Conservation (phyloP, 371 early-diverging fungal genomes). For the Coemansia sp. region DNA sequence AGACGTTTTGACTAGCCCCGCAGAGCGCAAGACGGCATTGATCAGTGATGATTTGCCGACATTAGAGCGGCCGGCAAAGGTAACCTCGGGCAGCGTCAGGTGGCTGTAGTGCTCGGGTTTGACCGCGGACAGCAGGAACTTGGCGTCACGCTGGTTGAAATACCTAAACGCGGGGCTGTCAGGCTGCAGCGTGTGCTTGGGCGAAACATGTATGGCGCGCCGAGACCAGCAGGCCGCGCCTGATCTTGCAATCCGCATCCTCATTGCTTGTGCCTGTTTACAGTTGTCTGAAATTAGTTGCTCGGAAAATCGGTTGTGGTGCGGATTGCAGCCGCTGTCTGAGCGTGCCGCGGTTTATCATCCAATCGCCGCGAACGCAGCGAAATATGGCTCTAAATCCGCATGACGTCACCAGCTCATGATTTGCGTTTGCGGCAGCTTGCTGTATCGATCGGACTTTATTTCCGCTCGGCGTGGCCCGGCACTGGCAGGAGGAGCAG, state of each 20-base stretch:
- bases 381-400: not conserved
- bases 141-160: slow-evolving; percentile 46
- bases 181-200: not conserved
- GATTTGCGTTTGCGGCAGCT: not conserved
- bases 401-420: not conserved
- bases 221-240: not conserved
- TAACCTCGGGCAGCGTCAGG: slow-evolving; percentile 57
- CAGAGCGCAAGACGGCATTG: slow-evolving; percentile 62
- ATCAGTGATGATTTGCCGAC: slow-evolving; percentile 78
- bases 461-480: no score
- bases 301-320: not conserved
- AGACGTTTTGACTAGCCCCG: slow-evolving; percentile 68
- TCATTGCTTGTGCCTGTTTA: not conserved
- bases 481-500: no score
- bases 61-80: slow-evolving; percentile 77
- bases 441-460: not conserved
- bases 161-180: slow-evolving; percentile 9
- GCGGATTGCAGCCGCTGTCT: not conserved
- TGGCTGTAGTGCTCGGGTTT: slow-evolving; percentile 45
- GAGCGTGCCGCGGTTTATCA: not conserved
- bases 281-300: not conserved
- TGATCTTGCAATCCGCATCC: not conserved
- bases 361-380: not conserved
- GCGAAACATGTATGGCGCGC: slow-evolving; percentile 2
- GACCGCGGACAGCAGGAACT: slow-evolving; percentile 51